Percentiles rank a stretch among this genome's conserved stretches.
Evolutionary conservation across 1,139 yeast genomes (phyloP).

Genomic region (Taphrina deformans): DNA sequence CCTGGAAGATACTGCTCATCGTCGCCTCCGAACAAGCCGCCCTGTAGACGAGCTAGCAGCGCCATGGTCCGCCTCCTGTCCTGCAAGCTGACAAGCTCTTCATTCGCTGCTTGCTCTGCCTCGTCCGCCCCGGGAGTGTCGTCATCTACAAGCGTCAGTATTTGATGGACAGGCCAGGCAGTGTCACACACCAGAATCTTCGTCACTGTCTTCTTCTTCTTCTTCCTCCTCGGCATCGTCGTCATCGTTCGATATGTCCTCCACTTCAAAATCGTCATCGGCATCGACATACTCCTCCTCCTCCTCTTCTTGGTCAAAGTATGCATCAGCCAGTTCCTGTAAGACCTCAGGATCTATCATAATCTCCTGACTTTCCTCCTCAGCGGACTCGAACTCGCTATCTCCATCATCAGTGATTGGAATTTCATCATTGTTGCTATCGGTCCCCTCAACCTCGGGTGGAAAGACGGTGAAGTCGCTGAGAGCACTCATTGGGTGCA

Average conservation of each 20-base stretch:
- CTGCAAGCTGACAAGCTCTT: neutral
- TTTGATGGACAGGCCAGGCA: neutral
- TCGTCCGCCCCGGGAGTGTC: neutral
- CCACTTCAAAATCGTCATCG: constrained; percentile 25
- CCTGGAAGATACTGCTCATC: constrained; percentile 25
- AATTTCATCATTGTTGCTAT: constrained; percentile 1
- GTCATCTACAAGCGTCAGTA: neutral
- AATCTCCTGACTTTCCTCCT: constrained; percentile 4
- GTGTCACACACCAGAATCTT: neutral
- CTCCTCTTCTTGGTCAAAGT: constrained; percentile 1
- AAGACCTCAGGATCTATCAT: neutral
- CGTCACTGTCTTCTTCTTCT: constrained; percentile 9
- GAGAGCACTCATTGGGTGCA: neutral
- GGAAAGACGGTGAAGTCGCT: constrained; percentile 1
- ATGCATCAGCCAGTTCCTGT: neutral
- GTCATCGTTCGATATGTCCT: constrained; percentile 31
- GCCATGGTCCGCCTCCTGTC: constrained; percentile 32
- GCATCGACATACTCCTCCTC: constrained; percentile 6
- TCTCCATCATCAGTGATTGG: constrained; percentile 15
- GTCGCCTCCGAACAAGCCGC: constrained; percentile 21
- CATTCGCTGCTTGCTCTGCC: neutral
- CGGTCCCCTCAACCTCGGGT: neutral
- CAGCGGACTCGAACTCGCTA: constrained; percentile 16
- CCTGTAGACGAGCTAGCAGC: constrained; percentile 18
- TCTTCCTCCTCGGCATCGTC: constrained; percentile 35